phyloP scores from a whole-genome alignment of 352 stramenopile genomes.

The Pythium myriotylum region DNA sequence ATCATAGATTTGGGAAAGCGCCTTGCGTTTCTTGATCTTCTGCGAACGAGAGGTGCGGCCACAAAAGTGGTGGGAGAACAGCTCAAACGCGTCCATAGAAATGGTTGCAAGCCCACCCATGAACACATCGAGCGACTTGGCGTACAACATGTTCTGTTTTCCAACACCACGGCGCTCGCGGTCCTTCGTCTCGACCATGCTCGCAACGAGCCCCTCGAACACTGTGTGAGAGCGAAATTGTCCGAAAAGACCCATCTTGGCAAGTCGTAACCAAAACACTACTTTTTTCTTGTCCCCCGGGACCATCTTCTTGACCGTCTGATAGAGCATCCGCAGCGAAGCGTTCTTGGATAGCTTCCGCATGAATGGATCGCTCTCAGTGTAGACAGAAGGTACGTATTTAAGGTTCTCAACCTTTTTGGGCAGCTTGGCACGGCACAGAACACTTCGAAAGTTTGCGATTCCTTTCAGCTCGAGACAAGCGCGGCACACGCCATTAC shows the following conservation, averaged over 20 bases:
- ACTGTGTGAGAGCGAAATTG: constrained; percentile 70
- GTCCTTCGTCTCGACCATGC: constrained; percentile 84
- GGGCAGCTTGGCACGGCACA: constrained; percentile 67
- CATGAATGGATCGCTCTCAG: constrained; percentile 76
- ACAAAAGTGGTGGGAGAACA: constrained; percentile 78
- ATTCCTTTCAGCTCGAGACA: constrained; percentile 68
- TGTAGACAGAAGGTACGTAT: constrained; percentile 76
- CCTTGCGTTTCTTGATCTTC: constrained; percentile 66
- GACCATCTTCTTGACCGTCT: constrained; percentile 47
- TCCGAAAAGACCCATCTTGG: constrained; percentile 73
- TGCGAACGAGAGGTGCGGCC: constrained; percentile 72
- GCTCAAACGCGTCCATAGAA: constrained; percentile 74
- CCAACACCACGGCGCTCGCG: constrained; percentile 77
- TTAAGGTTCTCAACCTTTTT: constrained; percentile 84
- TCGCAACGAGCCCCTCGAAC: constrained; percentile 77
- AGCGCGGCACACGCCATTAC: constrained; percentile 57
- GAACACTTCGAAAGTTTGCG: constrained; percentile 76
- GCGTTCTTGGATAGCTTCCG: constrained; percentile 81
- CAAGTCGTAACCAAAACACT: constrained; percentile 71
- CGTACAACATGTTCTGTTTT: constrained; percentile 88
- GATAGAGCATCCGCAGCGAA: constrained; percentile 66
- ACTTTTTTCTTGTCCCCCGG: constrained; percentile 40
- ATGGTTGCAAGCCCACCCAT: constrained; percentile 63
- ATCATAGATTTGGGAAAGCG: constrained; percentile 11
- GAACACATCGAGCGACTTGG: constrained; percentile 68